Conservation (phyloP, 2,329 filamentous ascomycete species). For the Cercospora sesami region DNA sequence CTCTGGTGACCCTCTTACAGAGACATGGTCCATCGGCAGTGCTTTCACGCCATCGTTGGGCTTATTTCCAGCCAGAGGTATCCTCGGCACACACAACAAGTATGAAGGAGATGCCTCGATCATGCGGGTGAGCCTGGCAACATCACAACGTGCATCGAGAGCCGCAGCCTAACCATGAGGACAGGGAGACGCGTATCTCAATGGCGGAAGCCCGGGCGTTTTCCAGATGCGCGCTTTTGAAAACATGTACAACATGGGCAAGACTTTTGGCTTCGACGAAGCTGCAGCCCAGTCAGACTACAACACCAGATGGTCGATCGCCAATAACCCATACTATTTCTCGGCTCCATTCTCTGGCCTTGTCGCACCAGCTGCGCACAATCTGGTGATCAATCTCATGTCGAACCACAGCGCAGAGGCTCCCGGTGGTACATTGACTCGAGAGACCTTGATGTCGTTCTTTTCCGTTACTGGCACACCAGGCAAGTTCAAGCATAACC, state of each 20-base stretch:
- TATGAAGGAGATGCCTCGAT: background rate
- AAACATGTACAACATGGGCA: background rate
- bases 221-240: background rate
- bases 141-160: background rate
- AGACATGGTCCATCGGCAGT: background rate
- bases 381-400: conserved; percentile 35
- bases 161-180: background rate
- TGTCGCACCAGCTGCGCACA: conserved; percentile 33
- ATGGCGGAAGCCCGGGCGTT: background rate
- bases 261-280: background rate
- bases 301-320: conserved; percentile 18
- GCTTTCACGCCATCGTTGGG: background rate
- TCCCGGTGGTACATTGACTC: conserved; percentile 29
- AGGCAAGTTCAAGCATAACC: conserved; percentile 29
- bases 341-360: conserved; percentile 33
- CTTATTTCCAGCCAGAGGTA: background rate
- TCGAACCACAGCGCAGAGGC: conserved; percentile 30
- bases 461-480: conserved; percentile 30
- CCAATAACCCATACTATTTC: conserved; percentile 39
- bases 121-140: background rate
- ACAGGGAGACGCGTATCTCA: background rate
- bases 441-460: conserved; percentile 30
- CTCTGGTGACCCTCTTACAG: conserved; percentile 23
- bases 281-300: background rate
- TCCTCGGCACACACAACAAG: background rate